phyloP scores from a whole-genome alignment of 2,329 filamentous ascomycete species.

The Cephalotrichum gorgonifer region DNA sequence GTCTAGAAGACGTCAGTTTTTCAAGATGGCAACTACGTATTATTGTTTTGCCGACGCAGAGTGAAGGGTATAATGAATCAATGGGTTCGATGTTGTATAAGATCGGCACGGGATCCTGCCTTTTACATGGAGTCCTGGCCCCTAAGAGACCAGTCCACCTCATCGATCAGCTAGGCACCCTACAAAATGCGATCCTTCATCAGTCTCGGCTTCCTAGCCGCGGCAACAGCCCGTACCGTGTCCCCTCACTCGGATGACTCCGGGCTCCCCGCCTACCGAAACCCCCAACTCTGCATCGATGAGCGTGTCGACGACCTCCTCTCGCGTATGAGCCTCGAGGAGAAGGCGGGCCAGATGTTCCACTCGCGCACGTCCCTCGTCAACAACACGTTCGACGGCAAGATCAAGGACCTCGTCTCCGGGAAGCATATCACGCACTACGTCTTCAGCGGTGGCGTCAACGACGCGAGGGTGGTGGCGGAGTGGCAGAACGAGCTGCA shows the following conservation, averaged over 20 bases:
- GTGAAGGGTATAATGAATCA: too few relatives aligned
- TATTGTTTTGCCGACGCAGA: too few relatives aligned
- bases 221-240: not conserved
- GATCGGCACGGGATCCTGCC: too few relatives aligned
- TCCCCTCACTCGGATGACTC: not conserved
- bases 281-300: constrained; percentile 28
- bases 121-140: too few relatives aligned
- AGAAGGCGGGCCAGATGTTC: constrained; percentile 38
- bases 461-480: constrained; percentile 21
- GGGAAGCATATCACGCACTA: constrained; percentile 26
- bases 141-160: too few relatives aligned
- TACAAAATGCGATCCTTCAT: not conserved
- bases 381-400: constrained; percentile 13
- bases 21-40: too few relatives aligned
- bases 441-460: constrained; percentile 32
- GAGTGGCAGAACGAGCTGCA: constrained; percentile 32
- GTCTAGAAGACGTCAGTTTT: too few relatives aligned
- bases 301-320: constrained; percentile 35
- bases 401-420: constrained; percentile 9
- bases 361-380: constrained; percentile 23
- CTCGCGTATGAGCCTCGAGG: constrained; percentile 33
- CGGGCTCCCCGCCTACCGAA: constrained; percentile 8
- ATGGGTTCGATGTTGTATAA: too few relatives aligned
- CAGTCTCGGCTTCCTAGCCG: not conserved
- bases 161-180: too few relatives aligned